These are phyloP conservation scores for Neoboletus subvelutipes DNA, from an alignment of 768 basidiomycete species.

Conservation along the genomic window DNA sequence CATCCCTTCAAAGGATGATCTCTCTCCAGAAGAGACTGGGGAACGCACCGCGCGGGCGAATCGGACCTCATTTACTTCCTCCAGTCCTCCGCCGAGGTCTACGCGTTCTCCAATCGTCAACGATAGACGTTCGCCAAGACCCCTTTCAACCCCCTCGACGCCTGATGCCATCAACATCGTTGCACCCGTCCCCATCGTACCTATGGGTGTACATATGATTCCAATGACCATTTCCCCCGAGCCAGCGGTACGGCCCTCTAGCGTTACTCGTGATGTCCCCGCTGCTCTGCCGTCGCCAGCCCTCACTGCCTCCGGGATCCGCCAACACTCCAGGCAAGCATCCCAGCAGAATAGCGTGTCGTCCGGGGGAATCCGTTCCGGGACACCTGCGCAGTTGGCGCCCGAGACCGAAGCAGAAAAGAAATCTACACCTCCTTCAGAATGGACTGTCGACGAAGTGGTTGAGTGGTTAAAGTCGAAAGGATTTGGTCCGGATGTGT, in stretches of 20 bases:
- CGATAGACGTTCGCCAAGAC: conserved; percentile 22
- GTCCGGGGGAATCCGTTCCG: conserved; percentile 28
- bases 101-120: conserved; percentile 20
- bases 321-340: conserved; percentile 26
- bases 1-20: conserved; percentile 26
- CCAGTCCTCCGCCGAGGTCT: conserved; percentile 17
- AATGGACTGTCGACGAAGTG: conserved; percentile 90
- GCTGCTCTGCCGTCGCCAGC: conserved; percentile 33
- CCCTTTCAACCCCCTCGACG: conserved; percentile 28
- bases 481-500: conserved; percentile 82
- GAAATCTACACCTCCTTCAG: conserved; percentile 51
- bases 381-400: conserved; percentile 15
- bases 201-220: conserved; percentile 19
- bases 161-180: conserved; percentile 24
- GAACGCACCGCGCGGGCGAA: conserved; percentile 19
- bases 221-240: conserved; percentile 25
- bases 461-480: conserved; percentile 82
- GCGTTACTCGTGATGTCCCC: conserved; percentile 27
- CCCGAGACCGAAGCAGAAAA: conserved; percentile 23
- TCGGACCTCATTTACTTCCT: conserved; percentile 12
- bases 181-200: conserved; percentile 25
- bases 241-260: conserved; percentile 19
- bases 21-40: conserved; percentile 6
- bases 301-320: conserved; percentile 23
- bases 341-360: conserved; percentile 47